These are phyloP conservation scores for Trichoderma hamatum DNA, from an alignment of 2,329 filamentous ascomycete species.

Conservation along the genomic window DNA sequence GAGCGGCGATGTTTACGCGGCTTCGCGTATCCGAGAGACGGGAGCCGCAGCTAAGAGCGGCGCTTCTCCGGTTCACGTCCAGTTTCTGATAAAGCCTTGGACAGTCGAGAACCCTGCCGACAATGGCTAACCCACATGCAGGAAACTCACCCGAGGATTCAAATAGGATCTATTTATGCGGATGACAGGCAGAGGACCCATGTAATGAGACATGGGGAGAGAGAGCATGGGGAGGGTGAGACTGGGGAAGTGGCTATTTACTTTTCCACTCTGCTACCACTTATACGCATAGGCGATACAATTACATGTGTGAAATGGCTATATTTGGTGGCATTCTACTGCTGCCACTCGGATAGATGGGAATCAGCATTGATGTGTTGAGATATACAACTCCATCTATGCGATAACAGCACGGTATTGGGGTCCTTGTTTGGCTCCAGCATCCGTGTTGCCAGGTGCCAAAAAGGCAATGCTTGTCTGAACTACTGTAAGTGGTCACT, in stretches of 20 bases:
- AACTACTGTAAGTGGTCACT: not conserved
- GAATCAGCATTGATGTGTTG: not conserved
- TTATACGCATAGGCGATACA: not conserved
- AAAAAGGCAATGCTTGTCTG: not conserved
- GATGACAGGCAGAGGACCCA: not conserved
- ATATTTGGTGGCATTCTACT: not conserved
- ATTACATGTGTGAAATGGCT: not conserved
- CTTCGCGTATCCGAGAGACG: not conserved
- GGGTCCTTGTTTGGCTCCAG: not conserved
- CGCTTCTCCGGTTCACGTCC: not conserved
- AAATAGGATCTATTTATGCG: constrained; percentile 18
- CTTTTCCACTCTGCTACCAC: not conserved
- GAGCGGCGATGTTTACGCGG: not conserved
- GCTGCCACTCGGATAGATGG: not conserved
- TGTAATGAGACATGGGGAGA: not conserved
- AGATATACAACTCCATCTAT: not conserved
- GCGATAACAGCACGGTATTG: not conserved
- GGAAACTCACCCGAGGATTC: not conserved
- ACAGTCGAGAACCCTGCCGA: constrained; percentile 1
- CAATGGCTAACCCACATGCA: constrained; percentile 3
- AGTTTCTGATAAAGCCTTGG: constrained; percentile 1
- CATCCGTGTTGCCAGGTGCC: not conserved
- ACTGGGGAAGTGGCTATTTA: not conserved
- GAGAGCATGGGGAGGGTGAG: not conserved
- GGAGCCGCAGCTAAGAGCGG: not conserved